A percentile compares a stretch with the other conserved stretches of the same genome.
phyloP scores from a whole-genome alignment of 345 rosid species.

The Diplotaxis tenuifolia region DNA sequence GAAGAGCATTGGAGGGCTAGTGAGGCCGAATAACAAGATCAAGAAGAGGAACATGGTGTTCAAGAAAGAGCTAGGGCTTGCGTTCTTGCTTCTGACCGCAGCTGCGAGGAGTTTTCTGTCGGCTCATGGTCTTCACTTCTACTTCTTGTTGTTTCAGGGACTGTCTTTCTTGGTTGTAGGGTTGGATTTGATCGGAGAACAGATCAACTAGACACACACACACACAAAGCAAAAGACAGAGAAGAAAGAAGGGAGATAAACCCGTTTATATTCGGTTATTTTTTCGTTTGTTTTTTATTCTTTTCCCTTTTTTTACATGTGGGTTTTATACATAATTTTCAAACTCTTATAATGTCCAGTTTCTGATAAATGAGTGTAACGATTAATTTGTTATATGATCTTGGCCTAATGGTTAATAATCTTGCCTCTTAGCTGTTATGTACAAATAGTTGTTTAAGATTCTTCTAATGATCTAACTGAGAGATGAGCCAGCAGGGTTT shows the following conservation, averaged over 20 bases:
- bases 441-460: not conserved
- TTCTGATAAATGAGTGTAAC: constrained; percentile 31
- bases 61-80: constrained; percentile 80
- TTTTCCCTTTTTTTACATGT: constrained; percentile 31
- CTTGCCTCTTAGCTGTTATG: not conserved
- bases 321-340: constrained; percentile 35
- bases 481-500: not conserved
- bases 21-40: constrained; percentile 20
- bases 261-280: constrained; percentile 29
- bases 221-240: not conserved
- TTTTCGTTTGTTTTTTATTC: constrained; percentile 29
- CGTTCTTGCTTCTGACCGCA: constrained; percentile 77
- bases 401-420: not conserved
- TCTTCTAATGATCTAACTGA: not conserved
- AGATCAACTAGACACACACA: constrained; percentile 45
- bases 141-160: constrained; percentile 87
- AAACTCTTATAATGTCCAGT: constrained; percentile 30
- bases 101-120: constrained; percentile 79
- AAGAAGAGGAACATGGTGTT: constrained; percentile 64
- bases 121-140: constrained; percentile 89
- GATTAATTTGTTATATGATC: constrained; percentile 14
- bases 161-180: constrained; percentile 79
- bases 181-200: constrained; percentile 94
- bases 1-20: constrained; percentile 23
- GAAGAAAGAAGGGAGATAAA: constrained; percentile 1